Base-by-base conservation (phyloP, 345 rosid genomes). In the Zanthoxylum bungeanum region DNA sequence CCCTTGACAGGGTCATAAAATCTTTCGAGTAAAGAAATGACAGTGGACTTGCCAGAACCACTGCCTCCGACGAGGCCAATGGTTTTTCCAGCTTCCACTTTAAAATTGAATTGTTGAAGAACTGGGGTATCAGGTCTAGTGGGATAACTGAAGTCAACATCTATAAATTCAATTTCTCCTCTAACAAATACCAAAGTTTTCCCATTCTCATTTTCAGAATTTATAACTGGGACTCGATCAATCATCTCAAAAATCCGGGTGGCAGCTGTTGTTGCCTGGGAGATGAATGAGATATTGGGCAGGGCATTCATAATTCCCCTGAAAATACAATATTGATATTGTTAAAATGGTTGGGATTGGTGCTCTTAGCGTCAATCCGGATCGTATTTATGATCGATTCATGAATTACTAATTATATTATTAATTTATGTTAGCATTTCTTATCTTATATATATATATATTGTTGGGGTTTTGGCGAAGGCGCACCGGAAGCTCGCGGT, bases 31-130 rank as follows among this genome's bases (percentile, higher is more conserved):
- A 88, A 84, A 14, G 98, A 88, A 68, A 93, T 85, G 16, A 82
- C 91, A 0, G 90, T 90, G 17, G 98, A 93, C 81, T 90, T 92
- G 1, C 96, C 96, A 0, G 98, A 93, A 5, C 98, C 98, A 49
- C 98, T 93, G 28, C 93, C 83, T 2, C 98, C 97, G 33, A 93
- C 98, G 91, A 73, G 44, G 98, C 98, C 66, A 88, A 79, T 1
- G 93, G 93, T 89, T 69, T 73, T 89, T 17, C 92, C 97, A 0
- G 92, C 76, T 1, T 91, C 90, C 4, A 91, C 62, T 51, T 58
- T 79, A 0, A 93, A 78, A 73, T 85, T 68, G 51, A 93, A 91
- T 28, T 88, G 79, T 44, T 74, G 61, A 25, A 91, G 87, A 53
- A 89, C 79, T 11, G 47, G 66, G 75, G 68, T 82, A 40, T 87